A percentile compares a stretch with the other conserved stretches of the same genome.
These are phyloP conservation scores for Cicer arietinum DNA, from an alignment of 306 rosid genomes.

Conservation along the genomic window DNA sequence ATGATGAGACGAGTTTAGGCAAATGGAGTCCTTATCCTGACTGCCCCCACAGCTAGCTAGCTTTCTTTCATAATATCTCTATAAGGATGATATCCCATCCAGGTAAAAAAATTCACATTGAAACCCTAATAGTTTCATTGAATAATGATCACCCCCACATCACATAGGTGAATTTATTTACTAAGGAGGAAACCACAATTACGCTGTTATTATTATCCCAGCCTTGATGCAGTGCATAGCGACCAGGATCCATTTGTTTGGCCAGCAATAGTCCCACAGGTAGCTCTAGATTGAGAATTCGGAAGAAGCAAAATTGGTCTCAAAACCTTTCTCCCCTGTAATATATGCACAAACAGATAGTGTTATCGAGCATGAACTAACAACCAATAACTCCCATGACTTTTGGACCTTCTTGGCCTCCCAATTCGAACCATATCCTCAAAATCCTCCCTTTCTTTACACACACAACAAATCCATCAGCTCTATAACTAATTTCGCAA, in stretches of 20 bases:
- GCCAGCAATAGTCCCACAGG: constrained; percentile 58
- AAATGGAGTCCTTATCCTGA: constrained; percentile 99
- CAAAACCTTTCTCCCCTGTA: constrained; percentile 77
- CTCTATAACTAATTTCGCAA: constrained; percentile 45
- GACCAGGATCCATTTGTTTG: constrained; percentile 96
- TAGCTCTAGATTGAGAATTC: constrained; percentile 54
- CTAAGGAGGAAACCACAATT: constrained; percentile 99
- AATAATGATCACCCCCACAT: constrained; percentile 75
- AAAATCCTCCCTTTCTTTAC: constrained; percentile 49
- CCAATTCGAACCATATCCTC: constrained; percentile 54
- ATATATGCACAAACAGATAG: constrained; percentile 82
- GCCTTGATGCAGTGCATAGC: constrained; percentile 96
- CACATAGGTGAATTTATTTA: constrained; percentile 90
- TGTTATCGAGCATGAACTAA: constrained; percentile 82
- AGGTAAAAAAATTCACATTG: constrained; percentile 71
- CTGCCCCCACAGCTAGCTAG: constrained; percentile 72
- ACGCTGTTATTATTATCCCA: constrained; percentile 99
- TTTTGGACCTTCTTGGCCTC: constrained; percentile 61
- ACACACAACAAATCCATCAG: constrained; percentile 43
- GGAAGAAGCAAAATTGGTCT: constrained; percentile 63
- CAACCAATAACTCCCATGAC: constrained; percentile 70
- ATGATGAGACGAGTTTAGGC: constrained; percentile 88
- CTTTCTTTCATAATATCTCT: constrained; percentile 85
- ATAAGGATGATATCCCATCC: constrained; percentile 57
- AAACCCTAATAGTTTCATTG: constrained; percentile 87